phyloP scores from a whole-genome alignment of 2,329 filamentous ascomycete genomes.

The Sarocladiaceae sp. region DNA sequence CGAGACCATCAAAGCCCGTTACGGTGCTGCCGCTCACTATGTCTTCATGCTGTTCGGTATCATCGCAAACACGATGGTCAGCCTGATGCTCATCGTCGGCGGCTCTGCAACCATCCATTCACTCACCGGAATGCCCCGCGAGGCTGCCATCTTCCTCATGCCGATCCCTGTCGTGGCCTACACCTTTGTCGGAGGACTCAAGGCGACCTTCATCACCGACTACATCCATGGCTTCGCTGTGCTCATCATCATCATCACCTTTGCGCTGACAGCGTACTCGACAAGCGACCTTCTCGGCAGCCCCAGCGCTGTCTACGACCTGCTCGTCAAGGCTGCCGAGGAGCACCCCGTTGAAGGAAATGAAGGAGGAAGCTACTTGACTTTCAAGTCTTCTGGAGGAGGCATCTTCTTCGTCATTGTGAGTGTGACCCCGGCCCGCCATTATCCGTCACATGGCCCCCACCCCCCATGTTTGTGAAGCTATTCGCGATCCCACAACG shows the following conservation, averaged over 20 bases:
- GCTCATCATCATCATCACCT: constrained; percentile 78
- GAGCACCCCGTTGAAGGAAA: constrained; percentile 71
- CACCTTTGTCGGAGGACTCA: constrained; percentile 72
- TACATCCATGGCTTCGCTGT: constrained; percentile 83
- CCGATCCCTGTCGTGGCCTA: constrained; percentile 77
- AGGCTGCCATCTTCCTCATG: constrained; percentile 77
- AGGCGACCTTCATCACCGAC: constrained; percentile 80
- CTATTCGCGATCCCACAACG: constrained; percentile 12
- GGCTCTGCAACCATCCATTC: constrained; percentile 54
- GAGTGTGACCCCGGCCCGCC: not conserved
- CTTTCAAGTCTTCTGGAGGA: constrained; percentile 63
- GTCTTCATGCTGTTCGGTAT: constrained; percentile 79
- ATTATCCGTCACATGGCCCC: constrained; percentile 34
- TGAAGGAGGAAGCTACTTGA: constrained; percentile 64
- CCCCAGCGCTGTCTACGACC: constrained; percentile 67
- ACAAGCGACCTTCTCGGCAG: constrained; percentile 55
- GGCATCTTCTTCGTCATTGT: constrained; percentile 76
- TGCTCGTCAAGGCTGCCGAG: constrained; percentile 58
- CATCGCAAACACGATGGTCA: constrained; percentile 81
- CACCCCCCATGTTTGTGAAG: constrained; percentile 22
- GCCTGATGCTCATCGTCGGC: constrained; percentile 81
- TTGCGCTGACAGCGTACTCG: constrained; percentile 76
- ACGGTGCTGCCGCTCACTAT: constrained; percentile 63
- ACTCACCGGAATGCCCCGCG: constrained; percentile 45
- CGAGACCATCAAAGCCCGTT: constrained; percentile 75